Conservation (phyloP, 2,329 filamentous ascomycete genomes). For the Colletotrichum incanum region DNA sequence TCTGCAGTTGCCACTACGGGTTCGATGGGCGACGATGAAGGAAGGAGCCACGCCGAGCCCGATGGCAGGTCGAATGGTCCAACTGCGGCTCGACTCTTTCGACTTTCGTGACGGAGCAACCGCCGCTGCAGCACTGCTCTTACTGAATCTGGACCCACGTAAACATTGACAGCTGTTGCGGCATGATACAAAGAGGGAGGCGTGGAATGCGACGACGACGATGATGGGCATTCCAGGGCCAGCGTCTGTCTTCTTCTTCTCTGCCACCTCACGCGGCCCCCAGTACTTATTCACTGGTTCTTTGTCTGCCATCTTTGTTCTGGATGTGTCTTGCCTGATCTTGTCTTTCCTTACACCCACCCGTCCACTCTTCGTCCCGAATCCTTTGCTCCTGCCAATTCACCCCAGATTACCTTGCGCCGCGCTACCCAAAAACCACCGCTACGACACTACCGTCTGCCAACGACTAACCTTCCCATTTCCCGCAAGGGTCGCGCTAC, state of each 20-base stretch:
- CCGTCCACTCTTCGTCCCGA: not conserved
- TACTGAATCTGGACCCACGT: slow-evolving; percentile 27
- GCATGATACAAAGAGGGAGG: slow-evolving; percentile 32
- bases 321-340: slow-evolving; percentile 25
- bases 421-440: slow-evolving; percentile 11
- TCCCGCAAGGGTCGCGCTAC: slow-evolving; percentile 27
- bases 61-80: not conserved
- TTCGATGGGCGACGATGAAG: slow-evolving; percentile 27
- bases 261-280: not conserved
- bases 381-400: slow-evolving; percentile 1
- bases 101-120: slow-evolving; percentile 8
- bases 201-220: not conserved
- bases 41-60: slow-evolving; percentile 14
- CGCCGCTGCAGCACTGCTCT: slow-evolving; percentile 19
- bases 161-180: slow-evolving; percentile 39
- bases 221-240: not conserved
- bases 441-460: not conserved
- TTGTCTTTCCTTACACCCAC: slow-evolving; percentile 31
- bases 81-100: not conserved
- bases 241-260: not conserved
- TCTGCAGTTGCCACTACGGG: slow-evolving; percentile 20
- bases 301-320: slow-evolving; percentile 11
- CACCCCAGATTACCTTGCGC: slow-evolving; percentile 15
- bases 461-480: slow-evolving; percentile 17
- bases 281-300: not conserved